Base-by-base conservation (phyloP, 1,139 yeast genomes). In the Diutina neorugosa region DNA sequence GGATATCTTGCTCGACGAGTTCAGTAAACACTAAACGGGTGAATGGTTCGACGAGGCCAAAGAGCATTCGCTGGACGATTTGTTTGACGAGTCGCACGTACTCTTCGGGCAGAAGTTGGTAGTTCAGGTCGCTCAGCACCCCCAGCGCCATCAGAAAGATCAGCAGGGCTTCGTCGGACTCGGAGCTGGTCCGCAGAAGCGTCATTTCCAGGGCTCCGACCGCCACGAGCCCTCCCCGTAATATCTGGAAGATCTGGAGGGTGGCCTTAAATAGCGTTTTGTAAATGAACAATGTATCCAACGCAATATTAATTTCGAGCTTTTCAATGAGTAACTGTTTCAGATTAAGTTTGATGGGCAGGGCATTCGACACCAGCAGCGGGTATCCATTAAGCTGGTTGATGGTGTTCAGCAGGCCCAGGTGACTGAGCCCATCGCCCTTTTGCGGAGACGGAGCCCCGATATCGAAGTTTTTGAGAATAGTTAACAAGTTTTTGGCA, bases 321-420 rank as follows among this genome's bases (percentile, higher is more conserved):
- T 74, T 74, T 57, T 74, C 79, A 44, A 74, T 73, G 51, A 73
- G 64, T 52, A 74, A 64, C 55, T 74, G 79, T 51, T 68, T 68
- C 12, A 77, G 70, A 55, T 65, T 71, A 53, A 74, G 62, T 56
- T 69, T 69, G 49, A 74, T 73, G 14, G 79, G 79, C 16, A 46
- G 77, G 71, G 27, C 52, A 43, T 37, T 50, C 14, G 44, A 12
- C 21, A 20, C 4, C 55, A 53, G 18, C 41, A 41, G 37, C 46
- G 41, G 47, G n/a, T 16, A 12, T 16, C 37, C 21, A 14, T 42
- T 40, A n/a, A 50, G 31, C 44, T 48, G 49, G 54, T 14, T 7
- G 54, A 9, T 41, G 52, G 49, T 52, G 49, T 54, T 8, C 52
- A 54, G 58, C 55, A 53, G 55, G 42, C 59, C 44, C 7, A 61